Base-by-base conservation (phyloP, 2,329 filamentous ascomycete genomes). In the Chrysoporthe puriensis region DNA sequence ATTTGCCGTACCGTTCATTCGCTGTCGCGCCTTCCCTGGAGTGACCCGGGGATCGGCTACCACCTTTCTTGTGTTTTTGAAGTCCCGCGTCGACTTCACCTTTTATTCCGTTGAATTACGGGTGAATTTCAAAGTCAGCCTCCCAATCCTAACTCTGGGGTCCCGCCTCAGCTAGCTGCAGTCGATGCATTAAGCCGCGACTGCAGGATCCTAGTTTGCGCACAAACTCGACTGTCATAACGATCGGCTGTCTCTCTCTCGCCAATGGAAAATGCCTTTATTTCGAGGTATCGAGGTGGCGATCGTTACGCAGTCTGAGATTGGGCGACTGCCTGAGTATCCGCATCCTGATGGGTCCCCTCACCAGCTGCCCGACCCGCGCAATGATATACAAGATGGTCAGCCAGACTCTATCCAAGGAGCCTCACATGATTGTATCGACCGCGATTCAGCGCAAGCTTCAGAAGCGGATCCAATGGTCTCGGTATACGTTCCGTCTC, bases 401-500 rank as follows among this genome's bases (percentile, higher is more conserved):
- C 65, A n/a, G 65, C 66, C 43, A 54, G 18, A 34, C 9, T 43
- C 57, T 32, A 6, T 11, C 18, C 21, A 16, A n/a, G 16, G 32
- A 13, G 26, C 72, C 8, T 66, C 70, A 11, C 71, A 74, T 13
- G 72, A 74, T 67, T 69, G 74, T 56, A 69, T 72, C 16, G 74
- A 78, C 67, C n/a, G 72, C 61, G 72, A 74, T 71, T 70, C 77
- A 34, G 74, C 71, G 6, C 72, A 70, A 54, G 71, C 75, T 50
- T 75, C 74, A 64, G 81, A 78, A 70, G 67, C 71, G 32, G 77
- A 80, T 16, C 80, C 85, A 1, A 79, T 74, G 4, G 77, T 84
- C 32, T 85, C 86, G 1, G 85, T 88, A 44, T 88, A 88, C 71
- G 80, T 88, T 14, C 85, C 86, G 2, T 87, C 86, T 0, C 73